These are phyloP conservation scores for Rhodotorula babjevae DNA, from an alignment of 768 basidiomycete genomes.

Conservation along the genomic window DNA sequence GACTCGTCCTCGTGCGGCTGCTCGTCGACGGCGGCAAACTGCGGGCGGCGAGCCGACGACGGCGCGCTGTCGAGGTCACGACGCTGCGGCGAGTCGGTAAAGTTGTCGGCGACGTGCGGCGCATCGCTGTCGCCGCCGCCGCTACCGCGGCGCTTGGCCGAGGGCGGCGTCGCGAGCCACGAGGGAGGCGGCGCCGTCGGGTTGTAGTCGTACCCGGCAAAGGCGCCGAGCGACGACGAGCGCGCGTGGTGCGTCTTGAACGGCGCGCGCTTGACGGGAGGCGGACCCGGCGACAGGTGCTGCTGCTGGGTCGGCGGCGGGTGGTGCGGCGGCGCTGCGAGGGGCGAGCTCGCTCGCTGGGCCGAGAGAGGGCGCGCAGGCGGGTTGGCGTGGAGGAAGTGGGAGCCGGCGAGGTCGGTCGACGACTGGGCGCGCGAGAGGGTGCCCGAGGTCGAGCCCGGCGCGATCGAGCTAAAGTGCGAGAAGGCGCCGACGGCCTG, in stretches of 20 bases:
- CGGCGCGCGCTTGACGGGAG: conserved; percentile 60
- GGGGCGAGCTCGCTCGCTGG: conserved; percentile 12
- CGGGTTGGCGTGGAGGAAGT: not conserved
- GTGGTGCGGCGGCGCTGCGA: conserved; percentile 1
- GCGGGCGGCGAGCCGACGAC: conserved; percentile 48
- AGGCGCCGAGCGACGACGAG: conserved; percentile 37
- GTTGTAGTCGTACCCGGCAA: conserved; percentile 41
- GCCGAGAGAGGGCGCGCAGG: conserved; percentile 23
- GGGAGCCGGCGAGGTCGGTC: conserved; percentile 14
- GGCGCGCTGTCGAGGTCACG: conserved; percentile 26
- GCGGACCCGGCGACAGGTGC: conserved; percentile 56
- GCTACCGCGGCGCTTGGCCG: not conserved
- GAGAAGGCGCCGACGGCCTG: conserved; percentile 69
- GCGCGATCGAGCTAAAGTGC: conserved; percentile 87
- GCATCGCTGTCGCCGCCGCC: not conserved
- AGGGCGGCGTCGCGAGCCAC: conserved; percentile 22
- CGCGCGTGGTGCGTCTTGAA: conserved; percentile 38
- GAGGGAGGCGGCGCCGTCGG: conserved; percentile 37
- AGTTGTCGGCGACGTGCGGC: not conserved
- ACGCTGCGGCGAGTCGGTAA: not conserved
- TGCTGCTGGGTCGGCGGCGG: conserved; percentile 21
- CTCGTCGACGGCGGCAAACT: conserved; percentile 57
- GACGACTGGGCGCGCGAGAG: conserved; percentile 42
- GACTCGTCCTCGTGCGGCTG: conserved; percentile 52
- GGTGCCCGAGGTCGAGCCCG: conserved; percentile 46